These are phyloP conservation scores for Trichocladium uniseriatum DNA, from an alignment of 495 filamentous ascomycete species.

Conservation along the genomic window DNA sequence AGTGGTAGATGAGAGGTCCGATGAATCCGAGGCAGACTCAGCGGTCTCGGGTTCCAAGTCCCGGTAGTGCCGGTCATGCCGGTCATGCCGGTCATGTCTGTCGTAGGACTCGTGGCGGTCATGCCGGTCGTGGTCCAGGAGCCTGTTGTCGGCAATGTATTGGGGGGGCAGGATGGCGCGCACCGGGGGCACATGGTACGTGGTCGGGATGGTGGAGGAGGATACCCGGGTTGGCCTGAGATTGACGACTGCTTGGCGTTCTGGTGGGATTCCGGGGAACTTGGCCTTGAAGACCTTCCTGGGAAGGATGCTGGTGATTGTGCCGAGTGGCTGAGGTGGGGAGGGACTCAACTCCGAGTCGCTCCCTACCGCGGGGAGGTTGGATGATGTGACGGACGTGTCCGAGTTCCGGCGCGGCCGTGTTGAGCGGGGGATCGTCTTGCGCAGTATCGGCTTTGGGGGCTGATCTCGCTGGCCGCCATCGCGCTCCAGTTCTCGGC, in stretches of 20 bases:
- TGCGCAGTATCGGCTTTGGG: slow-evolving; percentile 21
- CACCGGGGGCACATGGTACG: slow-evolving; percentile 19
- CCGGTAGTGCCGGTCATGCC: slow-evolving; percentile 17
- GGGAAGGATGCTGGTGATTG: slow-evolving; percentile 15
- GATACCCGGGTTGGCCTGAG: slow-evolving; percentile 21
- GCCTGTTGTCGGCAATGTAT: slow-evolving; percentile 13
- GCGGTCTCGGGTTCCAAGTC: slow-evolving; percentile 27
- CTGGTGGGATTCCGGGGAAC: slow-evolving; percentile 20
- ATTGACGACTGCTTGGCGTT: slow-evolving; percentile 22
- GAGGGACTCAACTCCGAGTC: slow-evolving; percentile 18
- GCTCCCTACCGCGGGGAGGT: slow-evolving; percentile 19
- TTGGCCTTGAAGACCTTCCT: slow-evolving; percentile 28
- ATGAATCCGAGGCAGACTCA: slow-evolving; percentile 37
- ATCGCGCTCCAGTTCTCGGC: slow-evolving; percentile 3
- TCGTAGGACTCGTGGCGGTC: slow-evolving; percentile 18
- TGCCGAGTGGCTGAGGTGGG: background rate
- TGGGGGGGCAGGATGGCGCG: slow-evolving; percentile 16
- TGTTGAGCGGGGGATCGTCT: slow-evolving; percentile 11
- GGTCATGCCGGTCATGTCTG: slow-evolving; percentile 11
- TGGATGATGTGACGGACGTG: slow-evolving; percentile 27
- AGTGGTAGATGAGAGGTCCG: slow-evolving; percentile 37
- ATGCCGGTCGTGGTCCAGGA: slow-evolving; percentile 10
- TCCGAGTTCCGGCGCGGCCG: slow-evolving; percentile 26
- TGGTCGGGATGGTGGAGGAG: slow-evolving; percentile 9
- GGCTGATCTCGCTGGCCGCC: slow-evolving; percentile 13